These are phyloP conservation scores for Candida insectalens DNA, from an alignment of 805 yeast species.

Conservation along the genomic window DNA sequence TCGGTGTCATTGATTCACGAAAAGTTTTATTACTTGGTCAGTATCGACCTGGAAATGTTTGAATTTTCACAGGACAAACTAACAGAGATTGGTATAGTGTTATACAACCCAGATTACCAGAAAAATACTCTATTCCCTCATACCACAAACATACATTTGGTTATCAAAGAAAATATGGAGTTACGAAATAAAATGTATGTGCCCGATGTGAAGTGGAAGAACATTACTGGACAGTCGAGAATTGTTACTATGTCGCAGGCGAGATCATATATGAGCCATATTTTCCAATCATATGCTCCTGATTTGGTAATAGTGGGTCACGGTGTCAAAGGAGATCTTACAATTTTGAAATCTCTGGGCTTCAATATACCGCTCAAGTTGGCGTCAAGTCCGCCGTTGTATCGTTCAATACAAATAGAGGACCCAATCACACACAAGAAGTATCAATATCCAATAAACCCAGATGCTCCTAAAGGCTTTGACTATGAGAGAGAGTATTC, in stretches of 20 bases:
- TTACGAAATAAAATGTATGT: constrained; percentile 16
- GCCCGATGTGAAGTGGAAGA: constrained; percentile 18
- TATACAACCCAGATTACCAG: constrained; percentile 23
- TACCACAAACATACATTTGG: constrained; percentile 19
- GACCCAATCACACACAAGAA: too few relatives aligned
- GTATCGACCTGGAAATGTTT: constrained; percentile 20
- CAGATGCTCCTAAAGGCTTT: too few relatives aligned
- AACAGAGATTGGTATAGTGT: constrained; percentile 21
- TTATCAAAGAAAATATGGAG: constrained; percentile 14
- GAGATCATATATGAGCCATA: constrained; percentile 7
- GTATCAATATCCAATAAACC: too few relatives aligned
- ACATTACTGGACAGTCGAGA: constrained; percentile 21
- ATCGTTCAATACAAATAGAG: too few relatives aligned
- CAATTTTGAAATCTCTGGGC: constrained; percentile 9
- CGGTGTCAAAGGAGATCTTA: constrained; percentile 18
- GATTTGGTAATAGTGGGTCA: constrained; percentile 21
- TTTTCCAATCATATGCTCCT: constrained; percentile 9
- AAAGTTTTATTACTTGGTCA: constrained; percentile 13
- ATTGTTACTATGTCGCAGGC: constrained; percentile 10
- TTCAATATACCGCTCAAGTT: constrained; percentile 14
- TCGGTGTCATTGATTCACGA: too few relatives aligned
- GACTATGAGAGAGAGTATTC: too few relatives aligned
- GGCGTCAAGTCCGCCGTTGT: too few relatives aligned
- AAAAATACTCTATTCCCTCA: constrained; percentile 21
- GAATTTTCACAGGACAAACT: constrained; percentile 11